These are phyloP conservation scores for Medicago lupulina DNA, from an alignment of 306 rosid species.

Conservation along the genomic window DNA sequence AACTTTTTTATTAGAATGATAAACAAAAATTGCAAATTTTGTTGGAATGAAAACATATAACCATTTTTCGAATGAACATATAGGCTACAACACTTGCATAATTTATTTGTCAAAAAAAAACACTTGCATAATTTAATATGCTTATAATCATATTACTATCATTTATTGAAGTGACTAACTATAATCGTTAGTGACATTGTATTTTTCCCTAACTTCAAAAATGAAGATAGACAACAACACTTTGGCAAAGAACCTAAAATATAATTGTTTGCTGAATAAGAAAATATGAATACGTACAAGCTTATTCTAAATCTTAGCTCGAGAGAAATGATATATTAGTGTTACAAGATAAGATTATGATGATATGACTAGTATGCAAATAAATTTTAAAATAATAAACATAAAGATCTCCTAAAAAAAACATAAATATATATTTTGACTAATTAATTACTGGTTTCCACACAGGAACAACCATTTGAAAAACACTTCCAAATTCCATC, in stretches of 20 bases:
- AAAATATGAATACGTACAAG: no score
- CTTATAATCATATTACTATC: no score
- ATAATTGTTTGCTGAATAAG: neutral
- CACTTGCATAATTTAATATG: no score
- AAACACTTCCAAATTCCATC: neutral
- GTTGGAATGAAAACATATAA: no score
- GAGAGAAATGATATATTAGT: neutral
- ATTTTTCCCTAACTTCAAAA: neutral
- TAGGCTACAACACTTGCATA: no score
- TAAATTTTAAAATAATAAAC: neutral
- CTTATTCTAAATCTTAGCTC: neutral
- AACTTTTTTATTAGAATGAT: no score
- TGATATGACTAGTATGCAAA: neutral
- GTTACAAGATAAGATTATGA: neutral
- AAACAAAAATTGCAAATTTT: no score
- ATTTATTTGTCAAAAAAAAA: no score
- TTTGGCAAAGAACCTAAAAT: neutral
- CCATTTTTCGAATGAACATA: no score
- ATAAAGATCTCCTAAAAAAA: neutral
- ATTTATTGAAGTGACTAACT: neutral
- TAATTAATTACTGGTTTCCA: neutral
- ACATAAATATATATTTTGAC: no score
- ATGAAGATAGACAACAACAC: neutral
- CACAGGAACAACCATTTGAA: neutral
- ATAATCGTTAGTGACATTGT: neutral